A percentile compares a stretch with the other conserved stretches of the same genome.
Evolutionary conservation across 2,329 filamentous ascomycete genomes (phyloP).

Genomic region (Epichloe coenophiala): DNA sequence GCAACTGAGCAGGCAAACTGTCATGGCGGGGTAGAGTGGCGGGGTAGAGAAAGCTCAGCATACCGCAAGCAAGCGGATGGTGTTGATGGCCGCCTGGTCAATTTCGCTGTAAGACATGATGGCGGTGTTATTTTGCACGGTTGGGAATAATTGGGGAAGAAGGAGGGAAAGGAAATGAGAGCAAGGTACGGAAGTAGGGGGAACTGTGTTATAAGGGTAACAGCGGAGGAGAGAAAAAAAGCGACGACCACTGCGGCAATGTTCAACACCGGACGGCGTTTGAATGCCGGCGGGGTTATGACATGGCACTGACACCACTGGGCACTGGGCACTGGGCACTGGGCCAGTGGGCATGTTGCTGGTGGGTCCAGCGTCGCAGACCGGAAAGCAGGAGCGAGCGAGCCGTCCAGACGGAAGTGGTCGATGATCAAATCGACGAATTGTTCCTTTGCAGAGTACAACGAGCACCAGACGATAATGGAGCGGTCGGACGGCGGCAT

Average conservation of each 20-base stretch:
- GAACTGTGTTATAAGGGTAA: conserved; percentile 14
- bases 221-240: conserved; percentile 11
- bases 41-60: conserved; percentile 29
- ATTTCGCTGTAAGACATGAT: conserved; percentile 80
- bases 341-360: not conserved
- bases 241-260: conserved; percentile 1
- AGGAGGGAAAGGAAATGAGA: conserved; percentile 8
- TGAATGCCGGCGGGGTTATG: conserved; percentile 18
- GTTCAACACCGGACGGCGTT: conserved; percentile 1
- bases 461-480: not conserved
- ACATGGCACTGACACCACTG: conserved; percentile 10
- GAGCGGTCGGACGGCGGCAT: not conserved
- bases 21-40: conserved; percentile 16
- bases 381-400: not conserved
- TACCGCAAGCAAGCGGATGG: conserved; percentile 92
- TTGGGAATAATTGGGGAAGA: conserved; percentile 10
- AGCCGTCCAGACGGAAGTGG: not conserved
- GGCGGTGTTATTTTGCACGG: conserved; percentile 20
- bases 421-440: no score
- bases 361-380: conserved; percentile 6
- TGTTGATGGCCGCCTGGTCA: conserved; percentile 92
- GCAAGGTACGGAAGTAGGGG: conserved; percentile 13
- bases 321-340: not conserved
- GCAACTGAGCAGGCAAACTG: not conserved
- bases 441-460: not conserved